A percentile compares a stretch with the other conserved stretches of the same genome.
phyloP scores from a whole-genome alignment of 495 filamentous ascomycete genomes.

The Collariella sp. region DNA sequence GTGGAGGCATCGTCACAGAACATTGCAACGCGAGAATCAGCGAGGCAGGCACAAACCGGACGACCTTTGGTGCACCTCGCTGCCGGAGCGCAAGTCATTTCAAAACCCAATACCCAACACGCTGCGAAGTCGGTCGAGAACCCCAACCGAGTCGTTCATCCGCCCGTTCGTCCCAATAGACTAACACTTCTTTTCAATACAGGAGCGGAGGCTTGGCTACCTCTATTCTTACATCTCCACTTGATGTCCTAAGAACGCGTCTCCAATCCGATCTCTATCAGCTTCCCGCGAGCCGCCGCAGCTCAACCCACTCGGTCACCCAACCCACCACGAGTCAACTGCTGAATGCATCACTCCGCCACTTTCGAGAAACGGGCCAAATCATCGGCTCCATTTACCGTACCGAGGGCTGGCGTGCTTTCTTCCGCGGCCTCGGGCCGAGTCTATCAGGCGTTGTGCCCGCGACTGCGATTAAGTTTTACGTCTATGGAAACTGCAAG shows the following conservation, averaged over 20 bases:
- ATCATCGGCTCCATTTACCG: neutral
- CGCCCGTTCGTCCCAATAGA: neutral
- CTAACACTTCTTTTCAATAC: too few species aligned
- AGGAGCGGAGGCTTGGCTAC: neutral
- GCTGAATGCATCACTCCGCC: neutral
- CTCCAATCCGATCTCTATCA: neutral
- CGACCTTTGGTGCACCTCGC: neutral
- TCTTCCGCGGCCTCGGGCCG: neutral
- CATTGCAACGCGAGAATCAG: neutral
- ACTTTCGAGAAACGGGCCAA: neutral
- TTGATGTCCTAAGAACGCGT: neutral
- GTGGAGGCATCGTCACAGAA: neutral
- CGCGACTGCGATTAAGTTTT: neutral
- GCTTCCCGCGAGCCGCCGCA: neutral
- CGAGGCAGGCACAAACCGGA: neutral
- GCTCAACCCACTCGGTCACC: neutral
- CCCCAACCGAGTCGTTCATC: too few species aligned
- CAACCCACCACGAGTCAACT: neutral
- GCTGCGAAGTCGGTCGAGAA: neutral
- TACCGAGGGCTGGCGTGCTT: neutral
- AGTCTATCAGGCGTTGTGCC: neutral
- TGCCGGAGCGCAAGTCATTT: neutral
- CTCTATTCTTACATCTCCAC: neutral
- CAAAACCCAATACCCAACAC: too few species aligned
- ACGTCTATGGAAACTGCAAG: neutral